Base-by-base conservation (phyloP, 106 monocot species). In the Alisma plantagoaquatica region DNA sequence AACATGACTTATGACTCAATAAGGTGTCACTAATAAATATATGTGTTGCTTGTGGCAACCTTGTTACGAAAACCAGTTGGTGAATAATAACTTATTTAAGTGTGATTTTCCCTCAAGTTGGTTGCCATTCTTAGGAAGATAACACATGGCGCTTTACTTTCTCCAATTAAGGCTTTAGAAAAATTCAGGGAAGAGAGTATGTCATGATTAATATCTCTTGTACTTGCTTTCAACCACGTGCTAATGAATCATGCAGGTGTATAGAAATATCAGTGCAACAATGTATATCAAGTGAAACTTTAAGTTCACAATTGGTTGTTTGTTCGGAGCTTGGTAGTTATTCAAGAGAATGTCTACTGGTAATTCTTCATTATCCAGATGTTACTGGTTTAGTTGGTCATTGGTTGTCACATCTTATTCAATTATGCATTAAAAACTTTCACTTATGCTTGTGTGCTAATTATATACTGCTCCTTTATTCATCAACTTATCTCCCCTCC, bases 331-430 rank as follows among this genome's bases (percentile, higher is more conserved):
- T 54, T 41, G 24, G 27, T 31, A 47, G 38, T 32, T 60, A 70
- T 41, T 61, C 80, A 60, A 50, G 73, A 49, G 89, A 84, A 31
- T 98, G 89, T 45, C 77, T 89, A 60, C 62, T 98, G 51, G 64
- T 71, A 43, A 84, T 98, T 74, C 75, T 98, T 20, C 88, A 56
- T 62, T 98, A 88, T 35, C 70, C 75, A 66, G 61, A 76, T 72
- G 89, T 84, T 60, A 81, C 96, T 68, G 75, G 81, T 70, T 84
- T 78, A 49, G 73, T 98, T n/a, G 96, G 96, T 23, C 96, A 98
- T 42, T 89, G 83, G 88, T 59, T 98, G 17, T 98, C 89, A 49
- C 78, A 89, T 52, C 84, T 96, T 70, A 73, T 96, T n/a, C 84
- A 89, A 67, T 88, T 88, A 76, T 29, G 55, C 4, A n/a, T n/a